Evolutionary conservation across 2,329 filamentous ascomycete genomes (phyloP).

Genomic region (Sordariomycetes sp.): DNA sequence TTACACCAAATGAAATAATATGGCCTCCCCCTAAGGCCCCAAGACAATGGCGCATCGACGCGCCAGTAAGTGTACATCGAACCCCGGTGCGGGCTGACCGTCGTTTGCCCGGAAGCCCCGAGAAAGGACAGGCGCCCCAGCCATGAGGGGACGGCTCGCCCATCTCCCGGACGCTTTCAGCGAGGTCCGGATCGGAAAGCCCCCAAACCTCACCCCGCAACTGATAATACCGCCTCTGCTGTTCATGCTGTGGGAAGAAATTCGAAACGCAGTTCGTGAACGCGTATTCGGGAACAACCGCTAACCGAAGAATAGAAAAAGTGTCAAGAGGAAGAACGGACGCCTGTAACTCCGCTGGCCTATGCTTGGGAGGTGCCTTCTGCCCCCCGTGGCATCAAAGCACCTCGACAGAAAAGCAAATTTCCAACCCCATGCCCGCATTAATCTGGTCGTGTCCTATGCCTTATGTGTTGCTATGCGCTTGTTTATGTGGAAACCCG

Average conservation of each 20-base stretch:
- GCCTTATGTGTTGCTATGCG: not conserved
- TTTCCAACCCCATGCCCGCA: not conserved
- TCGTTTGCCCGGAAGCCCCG: not conserved
- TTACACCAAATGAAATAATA: not conserved
- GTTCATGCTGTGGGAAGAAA: not conserved
- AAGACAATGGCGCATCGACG: not conserved
- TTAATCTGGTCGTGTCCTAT: not conserved
- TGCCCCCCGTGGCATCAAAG: not conserved
- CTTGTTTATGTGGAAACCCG: not conserved
- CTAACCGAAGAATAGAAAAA: not conserved
- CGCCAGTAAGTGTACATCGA: not conserved
- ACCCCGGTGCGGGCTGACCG: not conserved
- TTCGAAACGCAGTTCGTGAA: not conserved
- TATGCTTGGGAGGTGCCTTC: slow-evolving; percentile 2
- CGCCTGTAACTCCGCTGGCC: slow-evolving; percentile 4
- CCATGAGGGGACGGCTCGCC: not conserved
- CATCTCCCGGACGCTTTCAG: not conserved
- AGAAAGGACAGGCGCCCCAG: not conserved
- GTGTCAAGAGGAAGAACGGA: not conserved
- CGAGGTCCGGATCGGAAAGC: not conserved
- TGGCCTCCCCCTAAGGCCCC: not conserved
- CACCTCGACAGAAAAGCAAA: not conserved
- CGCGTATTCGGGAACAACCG: not conserved
- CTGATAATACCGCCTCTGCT: not conserved
- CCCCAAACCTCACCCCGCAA: not conserved